phyloP scores from a whole-genome alignment of 768 basidiomycete genomes.

The Cubamyces lactineus region DNA sequence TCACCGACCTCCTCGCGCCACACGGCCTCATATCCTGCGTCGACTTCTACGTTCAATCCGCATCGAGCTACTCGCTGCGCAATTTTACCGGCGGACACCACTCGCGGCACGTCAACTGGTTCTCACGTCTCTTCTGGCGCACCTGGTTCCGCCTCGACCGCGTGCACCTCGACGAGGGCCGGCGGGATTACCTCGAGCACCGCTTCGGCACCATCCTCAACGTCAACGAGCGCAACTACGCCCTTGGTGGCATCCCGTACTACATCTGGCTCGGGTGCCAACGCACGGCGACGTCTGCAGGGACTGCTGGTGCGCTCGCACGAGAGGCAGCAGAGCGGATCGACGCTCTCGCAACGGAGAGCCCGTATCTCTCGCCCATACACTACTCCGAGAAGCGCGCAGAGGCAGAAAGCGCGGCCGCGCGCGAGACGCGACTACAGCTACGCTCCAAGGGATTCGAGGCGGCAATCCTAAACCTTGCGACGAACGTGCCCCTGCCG shows the following conservation, averaged over 20 bases:
- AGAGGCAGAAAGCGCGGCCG: slow-evolving; percentile 42
- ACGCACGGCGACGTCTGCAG: slow-evolving; percentile 60
- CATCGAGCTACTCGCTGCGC: slow-evolving; percentile 24
- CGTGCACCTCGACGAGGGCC: slow-evolving; percentile 54
- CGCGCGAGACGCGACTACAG: slow-evolving; percentile 39
- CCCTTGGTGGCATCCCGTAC: slow-evolving; percentile 58
- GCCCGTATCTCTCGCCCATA: slow-evolving; percentile 39
- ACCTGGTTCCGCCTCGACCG: slow-evolving; percentile 32
- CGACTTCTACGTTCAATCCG: slow-evolving; percentile 26
- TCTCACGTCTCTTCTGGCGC: slow-evolving; percentile 30
- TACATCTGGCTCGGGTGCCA: slow-evolving; percentile 79
- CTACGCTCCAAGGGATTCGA: slow-evolving; percentile 24
- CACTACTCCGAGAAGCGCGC: slow-evolving; percentile 43
- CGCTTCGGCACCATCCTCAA: slow-evolving; percentile 74
- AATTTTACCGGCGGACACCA: slow-evolving; percentile 25
- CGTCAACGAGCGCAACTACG: slow-evolving; percentile 74
- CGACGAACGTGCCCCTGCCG: slow-evolving; percentile 50
- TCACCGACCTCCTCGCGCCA: slow-evolving; percentile 65
- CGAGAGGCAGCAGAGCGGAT: slow-evolving; percentile 58
- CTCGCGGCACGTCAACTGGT: slow-evolving; percentile 23
- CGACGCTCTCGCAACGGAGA: slow-evolving; percentile 24
- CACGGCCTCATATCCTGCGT: slow-evolving; percentile 33
- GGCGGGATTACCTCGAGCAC: slow-evolving; percentile 77
- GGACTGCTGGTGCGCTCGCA: slow-evolving; percentile 61
- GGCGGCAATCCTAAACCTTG: slow-evolving; percentile 49